Percentiles rank a stretch among this genome's conserved stretches.
These are phyloP conservation scores for Prunus yedoensis DNA, from an alignment of 331 rosid species.

Conservation along the genomic window DNA sequence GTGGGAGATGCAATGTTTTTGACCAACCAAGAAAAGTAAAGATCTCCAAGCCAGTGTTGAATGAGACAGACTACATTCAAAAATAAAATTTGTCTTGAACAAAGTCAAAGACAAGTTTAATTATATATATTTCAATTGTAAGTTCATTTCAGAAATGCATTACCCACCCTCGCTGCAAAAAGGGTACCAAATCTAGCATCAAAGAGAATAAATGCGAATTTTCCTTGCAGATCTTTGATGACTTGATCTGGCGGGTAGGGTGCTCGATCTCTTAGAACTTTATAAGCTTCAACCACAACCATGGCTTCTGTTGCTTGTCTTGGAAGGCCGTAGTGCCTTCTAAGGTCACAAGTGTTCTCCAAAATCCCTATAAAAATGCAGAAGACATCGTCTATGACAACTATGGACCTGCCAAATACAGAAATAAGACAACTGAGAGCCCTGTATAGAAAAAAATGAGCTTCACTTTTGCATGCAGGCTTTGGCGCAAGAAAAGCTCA, in stretches of 20 bases:
- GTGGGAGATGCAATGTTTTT: background rate
- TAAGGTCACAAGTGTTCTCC: conserved; percentile 42
- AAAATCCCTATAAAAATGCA: conserved; percentile 52
- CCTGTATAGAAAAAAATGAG: background rate
- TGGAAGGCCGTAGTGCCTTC: conserved; percentile 57
- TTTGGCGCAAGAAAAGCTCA: background rate
- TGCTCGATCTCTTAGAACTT: conserved; percentile 59
- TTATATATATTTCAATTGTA: background rate
- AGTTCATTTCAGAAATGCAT: background rate
- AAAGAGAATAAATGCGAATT: conserved; percentile 56
- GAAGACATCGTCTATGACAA: conserved; percentile 50
- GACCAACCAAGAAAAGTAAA: background rate
- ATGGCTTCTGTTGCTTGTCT: conserved; percentile 62
- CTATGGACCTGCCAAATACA: conserved; percentile 35
- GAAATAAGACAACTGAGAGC: background rate
- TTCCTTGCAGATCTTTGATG: conserved; percentile 58
- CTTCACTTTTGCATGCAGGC: background rate
- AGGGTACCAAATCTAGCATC: conserved; percentile 43
- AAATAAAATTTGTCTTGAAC: background rate
- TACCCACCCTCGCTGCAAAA: conserved; percentile 51
- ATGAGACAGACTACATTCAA: background rate
- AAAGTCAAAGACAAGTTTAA: background rate
- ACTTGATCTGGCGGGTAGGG: conserved; percentile 68
- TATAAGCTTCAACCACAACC: conserved; percentile 60
- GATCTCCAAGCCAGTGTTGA: background rate